These are phyloP conservation scores for Fomitiporia mediterranea DNA, from an alignment of 1,284 basidiomycete genomes.

Conservation along the genomic window DNA sequence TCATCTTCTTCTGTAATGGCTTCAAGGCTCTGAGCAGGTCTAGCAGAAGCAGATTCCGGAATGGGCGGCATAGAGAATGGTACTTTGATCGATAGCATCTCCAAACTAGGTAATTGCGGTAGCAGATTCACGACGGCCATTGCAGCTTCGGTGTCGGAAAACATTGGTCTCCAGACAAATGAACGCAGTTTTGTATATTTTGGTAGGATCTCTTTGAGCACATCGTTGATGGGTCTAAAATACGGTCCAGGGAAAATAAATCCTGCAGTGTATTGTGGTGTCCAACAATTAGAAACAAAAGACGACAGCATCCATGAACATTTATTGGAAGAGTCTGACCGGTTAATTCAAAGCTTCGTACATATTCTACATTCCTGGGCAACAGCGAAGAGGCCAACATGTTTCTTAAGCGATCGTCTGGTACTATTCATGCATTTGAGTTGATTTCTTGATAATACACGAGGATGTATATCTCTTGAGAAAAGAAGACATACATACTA, in stretches of 20 bases:
- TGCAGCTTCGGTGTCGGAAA: neutral
- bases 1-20: slow-evolving; percentile 10
- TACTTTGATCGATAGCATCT: slow-evolving; percentile 1
- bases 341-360: slow-evolving; percentile 10
- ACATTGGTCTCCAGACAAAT: neutral
- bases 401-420: neutral
- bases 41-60: neutral
- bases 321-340: neutral
- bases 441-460: neutral
- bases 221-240: neutral
- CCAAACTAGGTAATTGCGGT: neutral
- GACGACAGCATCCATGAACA: neutral
- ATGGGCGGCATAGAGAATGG: neutral
- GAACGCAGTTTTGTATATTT: slow-evolving; percentile 5
- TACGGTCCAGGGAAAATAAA: neutral
- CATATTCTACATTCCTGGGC: neutral
- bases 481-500: neutral
- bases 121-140: neutral
- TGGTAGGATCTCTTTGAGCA: neutral
- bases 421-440: neutral
- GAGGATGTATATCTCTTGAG: neutral
- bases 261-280: neutral
- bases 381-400: slow-evolving; percentile 1
- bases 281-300: neutral
- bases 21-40: neutral